These are phyloP conservation scores for Quercus cerris DNA, from an alignment of 306 rosid species.

Conservation along the genomic window DNA sequence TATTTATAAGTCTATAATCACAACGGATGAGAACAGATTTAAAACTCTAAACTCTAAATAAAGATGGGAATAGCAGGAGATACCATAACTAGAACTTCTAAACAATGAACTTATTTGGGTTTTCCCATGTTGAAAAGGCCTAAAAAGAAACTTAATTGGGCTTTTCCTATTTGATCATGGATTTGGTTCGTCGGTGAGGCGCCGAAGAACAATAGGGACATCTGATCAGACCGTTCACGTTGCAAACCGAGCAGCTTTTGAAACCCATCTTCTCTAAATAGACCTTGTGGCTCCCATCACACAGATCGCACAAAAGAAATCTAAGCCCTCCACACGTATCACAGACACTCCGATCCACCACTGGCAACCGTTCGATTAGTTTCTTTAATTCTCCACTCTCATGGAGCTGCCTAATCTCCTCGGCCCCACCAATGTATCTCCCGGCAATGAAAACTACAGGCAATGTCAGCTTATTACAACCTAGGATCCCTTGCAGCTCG, in stretches of 20 bases:
- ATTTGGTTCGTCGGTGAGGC: slow-evolving; percentile 21
- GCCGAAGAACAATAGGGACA: slow-evolving; percentile 58
- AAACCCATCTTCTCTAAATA: slow-evolving; percentile 47
- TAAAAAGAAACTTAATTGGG: background rate
- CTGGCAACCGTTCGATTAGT: slow-evolving; percentile 56
- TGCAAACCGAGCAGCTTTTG: slow-evolving; percentile 50
- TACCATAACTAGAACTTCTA: no score
- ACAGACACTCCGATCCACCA: slow-evolving; percentile 31
- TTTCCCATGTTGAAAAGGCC: no score
- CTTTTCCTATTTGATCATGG: slow-evolving; percentile 5
- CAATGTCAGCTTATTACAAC: slow-evolving; percentile 33
- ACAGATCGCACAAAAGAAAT: slow-evolving; percentile 58
- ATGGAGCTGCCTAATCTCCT: slow-evolving; percentile 51
- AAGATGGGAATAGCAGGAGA: no score
- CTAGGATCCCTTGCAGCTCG: slow-evolving; percentile 53
- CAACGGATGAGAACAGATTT: no score
- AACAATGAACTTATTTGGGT: no score
- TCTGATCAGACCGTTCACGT: slow-evolving; percentile 59
- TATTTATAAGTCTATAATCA: no score
- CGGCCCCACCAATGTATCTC: slow-evolving; percentile 56
- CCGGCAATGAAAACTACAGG: slow-evolving; percentile 78
- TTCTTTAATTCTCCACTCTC: slow-evolving; percentile 63
- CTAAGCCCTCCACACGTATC: slow-evolving; percentile 68
- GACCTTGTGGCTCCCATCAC: slow-evolving; percentile 83
- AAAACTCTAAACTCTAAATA: no score